Base-by-base conservation (phyloP, 768 basidiomycete species). In the Tylopilus rubrobrunneus region DNA sequence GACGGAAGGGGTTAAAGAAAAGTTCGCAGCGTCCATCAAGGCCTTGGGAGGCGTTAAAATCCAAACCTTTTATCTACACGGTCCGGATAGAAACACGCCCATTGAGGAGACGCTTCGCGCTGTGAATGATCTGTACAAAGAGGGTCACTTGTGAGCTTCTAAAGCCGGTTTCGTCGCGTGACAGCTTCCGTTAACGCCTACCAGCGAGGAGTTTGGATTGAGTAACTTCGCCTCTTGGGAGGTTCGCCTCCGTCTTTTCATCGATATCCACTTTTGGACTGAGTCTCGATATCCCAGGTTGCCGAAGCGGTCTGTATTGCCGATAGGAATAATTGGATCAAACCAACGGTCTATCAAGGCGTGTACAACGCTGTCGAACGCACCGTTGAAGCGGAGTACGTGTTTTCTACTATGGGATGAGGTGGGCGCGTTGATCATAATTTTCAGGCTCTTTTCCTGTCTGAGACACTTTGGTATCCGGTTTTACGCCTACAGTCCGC, bases 341-440 rank as follows among this genome's bases (percentile, higher is more conserved):
- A 71, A 62, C 80, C 80, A 0, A 77, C 75, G 0, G 72, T 75
- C 12, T 81, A 80, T 59, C 80, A 82, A 58, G 78, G 76, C 2
- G 49, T 77, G 45, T 79, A 78, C 65, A 78, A 80, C 51, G 71
- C 69, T 6, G 62, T 79, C 21, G 76, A 77, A 49, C 70, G 76
- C 37, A 56, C 11, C 11, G n/a, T 49, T 23, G 57, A 63, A 53
- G 1, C 7, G 15, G 61, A 63, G 54, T 52, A 37, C 42, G 56
- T 58, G 36, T 21, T 19, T 19, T 23, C 12, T 8, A 40, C 4
- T 23, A 17, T n/a, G 28, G 10, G 4, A 17, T n/a, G 28, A 12
- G 4, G 29, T 12, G 12, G n/a, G 2, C 2, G 9, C 5, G 5
- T 15, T 29, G 5, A 27, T 19, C 21, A 21, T 34, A 21, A n/a